Evolutionary conservation across 768 basidiomycete genomes (phyloP).

Genomic region (Russula lepida): DNA sequence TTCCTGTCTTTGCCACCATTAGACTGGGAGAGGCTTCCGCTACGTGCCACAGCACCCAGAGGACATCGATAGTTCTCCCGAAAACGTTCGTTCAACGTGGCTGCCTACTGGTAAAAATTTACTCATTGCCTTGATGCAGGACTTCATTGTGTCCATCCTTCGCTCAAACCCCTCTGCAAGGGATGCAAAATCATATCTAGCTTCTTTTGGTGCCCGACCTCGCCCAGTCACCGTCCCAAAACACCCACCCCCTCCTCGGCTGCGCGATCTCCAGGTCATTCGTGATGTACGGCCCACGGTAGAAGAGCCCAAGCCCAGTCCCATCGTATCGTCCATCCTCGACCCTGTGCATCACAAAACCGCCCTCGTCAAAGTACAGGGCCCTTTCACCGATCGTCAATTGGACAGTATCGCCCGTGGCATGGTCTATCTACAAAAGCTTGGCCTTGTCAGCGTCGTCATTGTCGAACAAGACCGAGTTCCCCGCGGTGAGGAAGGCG

Average conservation of each 20-base stretch:
- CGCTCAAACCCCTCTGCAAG: constrained; percentile 86
- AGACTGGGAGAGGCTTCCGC: constrained; percentile 18
- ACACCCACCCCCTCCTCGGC: constrained; percentile 26
- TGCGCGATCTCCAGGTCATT: constrained; percentile 28
- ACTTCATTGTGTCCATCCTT: constrained; percentile 92
- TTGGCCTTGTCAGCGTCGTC: constrained; percentile 92
- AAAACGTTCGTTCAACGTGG: constrained; percentile 11
- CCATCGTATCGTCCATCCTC: constrained; percentile 65
- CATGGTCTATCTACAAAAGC: constrained; percentile 90
- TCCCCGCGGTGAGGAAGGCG: constrained; percentile 56
- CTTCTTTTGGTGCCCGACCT: constrained; percentile 76
- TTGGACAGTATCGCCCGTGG: constrained; percentile 91
- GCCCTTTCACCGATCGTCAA: constrained; percentile 88
- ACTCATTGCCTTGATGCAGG: constrained; percentile 39
- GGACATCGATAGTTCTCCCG: constrained; percentile 4
- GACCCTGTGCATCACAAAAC: constrained; percentile 79
- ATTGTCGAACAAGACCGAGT: constrained; percentile 86
- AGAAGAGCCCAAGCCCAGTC: constrained; percentile 36
- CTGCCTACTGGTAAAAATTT: constrained; percentile 1
- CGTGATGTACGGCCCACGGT: constrained; percentile 23
- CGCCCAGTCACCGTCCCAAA: neutral
- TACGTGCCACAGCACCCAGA: constrained; percentile 9
- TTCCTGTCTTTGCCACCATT: neutral
- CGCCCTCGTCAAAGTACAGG: constrained; percentile 93
- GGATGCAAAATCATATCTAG: constrained; percentile 85